Base-by-base conservation (phyloP, 2,329 filamentous ascomycete species). In the Sclerotinia subarctica region DNA sequence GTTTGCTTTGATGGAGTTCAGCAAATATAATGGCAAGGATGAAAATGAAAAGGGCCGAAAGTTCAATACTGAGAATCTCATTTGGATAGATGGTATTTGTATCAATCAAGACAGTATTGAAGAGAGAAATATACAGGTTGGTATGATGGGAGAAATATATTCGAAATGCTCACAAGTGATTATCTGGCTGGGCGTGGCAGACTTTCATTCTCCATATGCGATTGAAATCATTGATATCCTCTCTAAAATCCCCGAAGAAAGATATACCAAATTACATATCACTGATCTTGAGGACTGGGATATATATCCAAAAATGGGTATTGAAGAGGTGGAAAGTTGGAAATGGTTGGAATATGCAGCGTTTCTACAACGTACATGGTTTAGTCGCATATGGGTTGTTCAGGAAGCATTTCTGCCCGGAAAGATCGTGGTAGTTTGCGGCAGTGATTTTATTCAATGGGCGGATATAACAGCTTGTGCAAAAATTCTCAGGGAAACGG, bases 81-180 rank as follows among this genome's bases (percentile, higher is more conserved):
- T 71, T 11, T 72, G 70, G 70, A 69, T 72, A 42, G 70, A 72
- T 54, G 69, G 69, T 0, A 56, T 72, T 6, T 71, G 69, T 47
- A 69, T 72, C 21, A 70, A 72, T 59, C 70, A 70, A 52, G 38
- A 63, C 1, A 66, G 70, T 24, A 26, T 57, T 8, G 24, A 52
- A 8, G 70, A 72, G 29, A 52, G 67, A 1, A 38, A 53, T 10
- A 29, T 60, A 17, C 70, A 72, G 29, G 69, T 71, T 21, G 32
- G 46, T 3, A 54, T 69, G n/a, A 72, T 72, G 70, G 47, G 56
- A 5, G 29, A 52, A 4, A 69, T 72, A 11, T 70, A 72, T 24
- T 47, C 46, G 1, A n/a, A 44, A n/a, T 60, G 69, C 7, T 44
- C n/a, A 3, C 35, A 64, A 11, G 67, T 72, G 4, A 60, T 72